A percentile compares a stretch with the other conserved stretches of the same genome.
phyloP scores from a whole-genome alignment of 768 basidiomycete species.

The Kondoa subrosea region DNA sequence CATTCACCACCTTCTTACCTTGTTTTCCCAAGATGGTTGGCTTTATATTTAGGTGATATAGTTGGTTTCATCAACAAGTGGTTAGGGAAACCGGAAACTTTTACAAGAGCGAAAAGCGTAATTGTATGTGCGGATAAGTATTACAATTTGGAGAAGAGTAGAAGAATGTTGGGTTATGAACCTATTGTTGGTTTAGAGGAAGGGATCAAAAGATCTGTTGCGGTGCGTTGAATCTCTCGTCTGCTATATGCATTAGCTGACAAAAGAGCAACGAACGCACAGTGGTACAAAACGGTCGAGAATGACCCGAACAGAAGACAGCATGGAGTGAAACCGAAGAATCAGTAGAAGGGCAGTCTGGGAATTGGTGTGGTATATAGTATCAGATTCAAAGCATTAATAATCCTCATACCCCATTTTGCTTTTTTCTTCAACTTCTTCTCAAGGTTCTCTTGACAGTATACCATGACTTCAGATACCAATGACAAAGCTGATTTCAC shows the following conservation, averaged over 20 bases:
- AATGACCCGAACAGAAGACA: not conserved
- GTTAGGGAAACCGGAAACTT: constrained; percentile 59
- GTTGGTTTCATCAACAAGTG: not conserved
- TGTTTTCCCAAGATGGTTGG: constrained; percentile 30
- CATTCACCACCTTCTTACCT: constrained; percentile 26
- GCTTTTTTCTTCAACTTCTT: not conserved
- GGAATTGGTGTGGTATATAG: not conserved
- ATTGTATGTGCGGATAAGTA: constrained; percentile 64
- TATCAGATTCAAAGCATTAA: too few relatives aligned
- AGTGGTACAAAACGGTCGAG: not conserved
- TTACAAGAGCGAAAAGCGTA: constrained; percentile 68
- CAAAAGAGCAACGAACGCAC: not conserved
- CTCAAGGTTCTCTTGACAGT: not conserved
- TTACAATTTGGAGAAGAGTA: constrained; percentile 83
- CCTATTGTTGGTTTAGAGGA: constrained; percentile 77
- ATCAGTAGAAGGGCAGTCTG: not conserved
- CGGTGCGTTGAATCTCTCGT: not conserved
- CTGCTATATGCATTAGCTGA: not conserved
- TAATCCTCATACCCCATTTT: not conserved
- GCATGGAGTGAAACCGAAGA: not conserved
- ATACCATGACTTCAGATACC: not conserved
- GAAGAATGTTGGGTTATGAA: constrained; percentile 80
- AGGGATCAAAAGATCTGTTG: constrained; percentile 60
- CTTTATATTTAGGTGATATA: constrained; percentile 58
- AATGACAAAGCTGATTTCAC: constrained; percentile 29